Conservation (phyloP, 192 early-diverging fungal species). For the Coemansia sp. region DNA sequence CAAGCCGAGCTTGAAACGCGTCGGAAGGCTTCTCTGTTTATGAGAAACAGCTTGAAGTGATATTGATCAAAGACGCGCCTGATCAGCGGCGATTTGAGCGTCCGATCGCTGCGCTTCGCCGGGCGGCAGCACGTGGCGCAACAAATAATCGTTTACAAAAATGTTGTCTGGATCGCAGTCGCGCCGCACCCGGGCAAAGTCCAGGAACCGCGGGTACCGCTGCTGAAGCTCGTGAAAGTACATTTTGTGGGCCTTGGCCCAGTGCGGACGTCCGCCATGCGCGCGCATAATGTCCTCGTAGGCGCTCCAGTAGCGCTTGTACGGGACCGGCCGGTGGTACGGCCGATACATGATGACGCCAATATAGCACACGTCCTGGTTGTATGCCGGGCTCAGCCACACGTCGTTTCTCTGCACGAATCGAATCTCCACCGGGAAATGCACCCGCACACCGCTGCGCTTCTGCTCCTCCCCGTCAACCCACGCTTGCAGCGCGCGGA, state of each 20-base stretch:
- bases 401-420: constrained; percentile 54
- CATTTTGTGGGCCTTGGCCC: constrained; percentile 72
- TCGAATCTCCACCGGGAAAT: constrained; percentile 71
- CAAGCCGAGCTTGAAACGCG: no score
- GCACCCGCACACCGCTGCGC: constrained; percentile 53
- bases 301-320: constrained; percentile 65
- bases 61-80: not conserved
- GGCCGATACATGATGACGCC: constrained; percentile 75
- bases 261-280: constrained; percentile 65
- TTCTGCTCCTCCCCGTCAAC: constrained; percentile 42
- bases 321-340: constrained; percentile 60
- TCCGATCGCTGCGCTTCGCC: not conserved
- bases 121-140: constrained; percentile 55
- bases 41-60: not conserved
- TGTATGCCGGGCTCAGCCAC: constrained; percentile 68
- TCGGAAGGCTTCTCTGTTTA: no score
- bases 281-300: constrained; percentile 71
- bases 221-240: constrained; percentile 47
- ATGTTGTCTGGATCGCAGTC: constrained; percentile 62
- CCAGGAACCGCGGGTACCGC: constrained; percentile 61
- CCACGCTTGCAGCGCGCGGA: constrained; percentile 54
- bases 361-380: constrained; percentile 65
- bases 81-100: not conserved
- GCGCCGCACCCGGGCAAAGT: constrained; percentile 55
- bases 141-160: constrained; percentile 70